Evolutionary conservation across 2,329 filamentous ascomycete species (phyloP), one percentile per base, ranked within the genome.

Genomic region (Ambrosiella beaveri): DNA sequence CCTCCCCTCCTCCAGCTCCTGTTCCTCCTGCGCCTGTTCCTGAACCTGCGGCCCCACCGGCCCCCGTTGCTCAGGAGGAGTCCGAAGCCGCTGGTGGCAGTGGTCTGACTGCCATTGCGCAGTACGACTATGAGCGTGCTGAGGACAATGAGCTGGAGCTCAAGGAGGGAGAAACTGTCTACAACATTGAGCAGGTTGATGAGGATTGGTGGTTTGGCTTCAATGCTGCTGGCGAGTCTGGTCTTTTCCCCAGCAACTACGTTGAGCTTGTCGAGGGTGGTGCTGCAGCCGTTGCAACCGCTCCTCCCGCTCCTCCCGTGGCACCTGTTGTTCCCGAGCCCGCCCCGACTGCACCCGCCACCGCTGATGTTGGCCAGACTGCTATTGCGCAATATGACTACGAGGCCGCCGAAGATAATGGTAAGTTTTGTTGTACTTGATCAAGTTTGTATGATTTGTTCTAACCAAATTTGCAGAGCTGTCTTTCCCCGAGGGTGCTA

Each of bases 141-240:
- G 93, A 98, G 70, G 90, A 95, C 64, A 98, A 98, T 66, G 93
- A 98, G 71, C 80, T 98, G 59, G 89, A 95, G 63, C 78, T 98
- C 15, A 77, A 80, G 35, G 93, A 98, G 71, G 90, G 90, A 62
- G 87, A 96, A 65, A 80, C 84, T 63, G 85, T 98, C 41, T 89
- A 80, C 27, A 85, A 95, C 67, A 95, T 98, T 65, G 88, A 97
- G 62, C 94, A 94, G 86, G 88, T 98, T 1, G 93, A 97, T 65
- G 86, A 94, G 56, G 91, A 98, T 68, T 98, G 93, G 93, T 98
- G 93, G 93, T 86, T 95, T 79, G 93, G 94, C 49, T 87, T 85
- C 63, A 98, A 97, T 73, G 73, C 78, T 19, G 77, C 75, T 62
- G 93, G 93, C 64, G 88, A 96, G 70, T 84, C 77, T 60, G 93